Conservation (phyloP, 2,329 filamentous ascomycete species). For the Clarireedia homoeocarpa region DNA sequence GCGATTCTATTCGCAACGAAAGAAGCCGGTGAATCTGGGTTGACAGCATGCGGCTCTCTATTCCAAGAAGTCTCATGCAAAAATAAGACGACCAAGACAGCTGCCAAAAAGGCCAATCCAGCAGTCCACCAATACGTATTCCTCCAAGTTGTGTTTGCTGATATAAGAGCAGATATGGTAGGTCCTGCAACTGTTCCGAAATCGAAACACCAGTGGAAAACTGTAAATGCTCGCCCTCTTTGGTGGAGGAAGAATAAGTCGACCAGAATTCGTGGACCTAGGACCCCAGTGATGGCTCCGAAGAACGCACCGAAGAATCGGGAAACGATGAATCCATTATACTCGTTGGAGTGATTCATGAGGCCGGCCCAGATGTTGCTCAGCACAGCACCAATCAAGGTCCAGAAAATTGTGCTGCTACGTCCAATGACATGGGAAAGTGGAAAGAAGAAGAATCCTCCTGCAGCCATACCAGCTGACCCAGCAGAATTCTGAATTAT, state of each 20-base stretch:
- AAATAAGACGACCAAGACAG: conserved; percentile 31
- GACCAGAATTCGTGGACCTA: conserved; percentile 35
- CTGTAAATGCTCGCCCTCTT: conserved; percentile 33
- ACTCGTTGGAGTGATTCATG: conserved; percentile 31
- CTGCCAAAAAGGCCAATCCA: conserved; percentile 30
- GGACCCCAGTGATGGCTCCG: conserved; percentile 32
- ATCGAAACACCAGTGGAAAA: conserved; percentile 31
- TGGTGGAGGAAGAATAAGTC: conserved; percentile 38
- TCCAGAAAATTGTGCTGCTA: conserved; percentile 34
- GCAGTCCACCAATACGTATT: conserved; percentile 38
- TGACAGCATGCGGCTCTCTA: conserved; percentile 20
- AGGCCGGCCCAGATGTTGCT: conserved; percentile 33
- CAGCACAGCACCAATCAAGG: conserved; percentile 29
- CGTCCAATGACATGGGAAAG: conserved; percentile 32
- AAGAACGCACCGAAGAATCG: conserved; percentile 35
- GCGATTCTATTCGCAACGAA: conserved; percentile 25
- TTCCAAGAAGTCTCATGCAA: conserved; percentile 34
- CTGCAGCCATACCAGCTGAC: conserved; percentile 33
- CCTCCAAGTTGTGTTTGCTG: conserved; percentile 30
- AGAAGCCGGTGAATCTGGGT: conserved; percentile 14
- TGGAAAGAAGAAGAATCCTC: conserved; percentile 33
- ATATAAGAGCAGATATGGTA: conserved; percentile 35
- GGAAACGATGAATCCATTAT: conserved; percentile 32
- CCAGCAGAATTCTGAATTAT: conserved; percentile 30
- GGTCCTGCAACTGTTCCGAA: conserved; percentile 32